These are phyloP conservation scores for Candida andamanensis DNA, from an alignment of 805 yeast genomes.

Conservation along the genomic window DNA sequence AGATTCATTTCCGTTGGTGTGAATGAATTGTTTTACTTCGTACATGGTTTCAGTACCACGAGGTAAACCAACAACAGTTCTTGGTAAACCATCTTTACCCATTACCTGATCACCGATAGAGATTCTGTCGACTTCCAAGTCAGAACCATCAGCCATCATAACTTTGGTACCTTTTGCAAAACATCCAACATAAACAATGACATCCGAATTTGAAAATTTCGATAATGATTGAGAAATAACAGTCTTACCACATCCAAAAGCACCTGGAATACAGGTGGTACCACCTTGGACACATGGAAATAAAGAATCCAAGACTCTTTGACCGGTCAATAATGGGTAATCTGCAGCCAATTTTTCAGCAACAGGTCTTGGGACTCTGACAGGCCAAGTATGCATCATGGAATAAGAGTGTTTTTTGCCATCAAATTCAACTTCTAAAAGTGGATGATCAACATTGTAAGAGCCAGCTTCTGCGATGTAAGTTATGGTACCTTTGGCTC, in stretches of 20 bases:
- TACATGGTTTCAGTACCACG: constrained; percentile 42
- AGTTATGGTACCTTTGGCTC: constrained; percentile 96
- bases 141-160: constrained; percentile 40
- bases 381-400: constrained; percentile 99
- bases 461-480: constrained; percentile 86
- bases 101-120: constrained; percentile 34
- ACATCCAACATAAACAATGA: constrained; percentile 85
- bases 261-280: constrained; percentile 99
- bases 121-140: constrained; percentile 27
- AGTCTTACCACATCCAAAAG: constrained; percentile 99
- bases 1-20: constrained; percentile 16
- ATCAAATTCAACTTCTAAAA: constrained; percentile 91
- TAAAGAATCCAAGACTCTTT: constrained; percentile 94
- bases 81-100: constrained; percentile 40
- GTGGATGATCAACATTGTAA: constrained; percentile 83
- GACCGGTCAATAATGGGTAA: constrained; percentile 95
- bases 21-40: constrained; percentile 27
- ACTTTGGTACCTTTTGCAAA: constrained; percentile 37
- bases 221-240: constrained; percentile 97
- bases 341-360: constrained; percentile 91
- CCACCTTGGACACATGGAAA: constrained; percentile 99
- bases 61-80: constrained; percentile 35
- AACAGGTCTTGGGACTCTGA: constrained; percentile 98
- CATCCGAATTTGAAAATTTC: constrained; percentile 95
- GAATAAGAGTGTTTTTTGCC: constrained; percentile 77